Evolutionary conservation across 2,329 filamentous ascomycete species (phyloP).

Genomic region (Exophiala viscosa): DNA sequence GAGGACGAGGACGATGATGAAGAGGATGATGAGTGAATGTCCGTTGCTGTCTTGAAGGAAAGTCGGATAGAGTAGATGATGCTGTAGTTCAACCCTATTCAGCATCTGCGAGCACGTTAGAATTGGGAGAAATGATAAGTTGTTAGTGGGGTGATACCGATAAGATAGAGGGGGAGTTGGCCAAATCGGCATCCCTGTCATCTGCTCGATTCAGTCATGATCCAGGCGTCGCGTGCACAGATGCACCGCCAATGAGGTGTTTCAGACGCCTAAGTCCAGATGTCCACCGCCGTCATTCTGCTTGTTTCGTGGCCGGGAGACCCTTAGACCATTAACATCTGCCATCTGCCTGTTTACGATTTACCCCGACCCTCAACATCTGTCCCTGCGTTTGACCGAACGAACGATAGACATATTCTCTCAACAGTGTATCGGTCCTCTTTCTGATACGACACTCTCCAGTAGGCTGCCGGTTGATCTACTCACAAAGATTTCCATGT

Average conservation of each 20-base stretch:
- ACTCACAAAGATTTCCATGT: neutral
- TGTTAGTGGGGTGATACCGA: neutral
- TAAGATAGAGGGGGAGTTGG: neutral
- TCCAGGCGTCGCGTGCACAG: neutral
- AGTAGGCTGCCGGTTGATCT: too few species aligned
- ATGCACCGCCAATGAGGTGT: neutral
- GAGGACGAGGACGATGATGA: conserved; percentile 26
- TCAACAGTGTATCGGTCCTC: neutral
- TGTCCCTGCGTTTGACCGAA: conserved; percentile 15
- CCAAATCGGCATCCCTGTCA: too few species aligned
- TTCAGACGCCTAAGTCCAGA: neutral
- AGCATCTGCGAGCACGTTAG: neutral
- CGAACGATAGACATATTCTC: neutral
- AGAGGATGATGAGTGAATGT: conserved; percentile 16
- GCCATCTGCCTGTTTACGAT: neutral
- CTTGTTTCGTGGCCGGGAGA: too few species aligned
- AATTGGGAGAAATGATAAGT: too few species aligned
- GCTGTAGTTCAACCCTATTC: neutral
- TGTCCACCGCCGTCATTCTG: too few species aligned
- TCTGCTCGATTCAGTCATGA: neutral
- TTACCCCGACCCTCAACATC: neutral
- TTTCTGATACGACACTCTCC: neutral
- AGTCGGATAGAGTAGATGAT: neutral
- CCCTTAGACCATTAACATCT: too few species aligned
- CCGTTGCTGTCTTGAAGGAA: neutral